Evolutionary conservation across 2,329 filamentous ascomycete species (phyloP).

Genomic region (Huntiella moniliformis): DNA sequence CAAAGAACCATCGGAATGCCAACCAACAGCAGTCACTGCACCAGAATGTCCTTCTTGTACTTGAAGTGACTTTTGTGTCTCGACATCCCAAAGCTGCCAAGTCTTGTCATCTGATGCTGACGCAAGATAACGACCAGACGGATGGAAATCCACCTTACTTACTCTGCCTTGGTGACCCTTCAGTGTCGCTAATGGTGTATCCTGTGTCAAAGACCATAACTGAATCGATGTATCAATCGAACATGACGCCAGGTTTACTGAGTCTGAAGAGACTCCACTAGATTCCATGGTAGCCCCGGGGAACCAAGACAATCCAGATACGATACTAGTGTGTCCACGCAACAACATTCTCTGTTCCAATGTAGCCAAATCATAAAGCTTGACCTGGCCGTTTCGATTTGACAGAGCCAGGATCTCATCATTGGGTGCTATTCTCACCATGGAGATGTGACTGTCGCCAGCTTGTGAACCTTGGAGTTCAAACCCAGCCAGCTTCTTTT

Average conservation of each 20-base stretch:
- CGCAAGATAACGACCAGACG: slow-evolving; percentile 72
- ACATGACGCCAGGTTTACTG: slow-evolving; percentile 74
- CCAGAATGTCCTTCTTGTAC: slow-evolving; percentile 89
- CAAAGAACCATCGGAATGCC: slow-evolving; percentile 80
- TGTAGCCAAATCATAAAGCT: slow-evolving; percentile 66
- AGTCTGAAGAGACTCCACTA: slow-evolving; percentile 49
- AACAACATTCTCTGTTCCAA: slow-evolving; percentile 58
- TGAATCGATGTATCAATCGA: slow-evolving; percentile 77
- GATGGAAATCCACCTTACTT: slow-evolving; percentile 85
- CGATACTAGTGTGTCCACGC: slow-evolving; percentile 71
- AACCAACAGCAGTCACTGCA: slow-evolving; percentile 77
- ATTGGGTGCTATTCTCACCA: slow-evolving; percentile 76
- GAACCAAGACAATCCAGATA: slow-evolving; percentile 81
- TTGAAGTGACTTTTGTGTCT: slow-evolving; percentile 64
- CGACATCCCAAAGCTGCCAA: slow-evolving; percentile 90
- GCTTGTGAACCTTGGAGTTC: slow-evolving; percentile 89
- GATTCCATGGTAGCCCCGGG: slow-evolving; percentile 60
- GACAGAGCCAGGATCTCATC: slow-evolving; percentile 71
- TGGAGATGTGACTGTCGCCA: slow-evolving; percentile 76
- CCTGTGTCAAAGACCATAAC: slow-evolving; percentile 74
- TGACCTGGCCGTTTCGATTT: slow-evolving; percentile 83
- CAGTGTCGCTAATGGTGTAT: slow-evolving; percentile 67
- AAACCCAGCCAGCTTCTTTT: slow-evolving; percentile 62
- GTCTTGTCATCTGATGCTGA: slow-evolving; percentile 93
- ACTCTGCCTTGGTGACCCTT: slow-evolving; percentile 73